Percentiles rank a stretch among this genome's conserved stretches.
Evolutionary conservation across 441 rosid species (phyloP).

Genomic region (Gossypium laxum): DNA sequence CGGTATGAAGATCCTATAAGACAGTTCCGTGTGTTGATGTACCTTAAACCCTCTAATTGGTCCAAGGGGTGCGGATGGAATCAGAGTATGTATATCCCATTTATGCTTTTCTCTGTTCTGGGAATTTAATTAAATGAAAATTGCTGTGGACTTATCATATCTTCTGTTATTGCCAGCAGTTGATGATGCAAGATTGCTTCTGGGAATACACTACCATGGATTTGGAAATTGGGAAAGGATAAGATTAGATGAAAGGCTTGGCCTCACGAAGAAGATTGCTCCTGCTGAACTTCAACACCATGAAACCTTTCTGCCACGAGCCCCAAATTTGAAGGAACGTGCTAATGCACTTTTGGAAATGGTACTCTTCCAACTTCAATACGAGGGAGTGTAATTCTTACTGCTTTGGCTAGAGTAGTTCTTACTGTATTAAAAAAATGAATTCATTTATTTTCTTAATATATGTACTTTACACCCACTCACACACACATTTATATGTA

Average conservation of each 20-base stretch:
- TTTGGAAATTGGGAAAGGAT: slow-evolving; percentile 98
- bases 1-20: slow-evolving; percentile 74
- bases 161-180: slow-evolving; percentile 32
- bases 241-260: slow-evolving; percentile 81
- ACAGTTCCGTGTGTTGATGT: slow-evolving; percentile 74
- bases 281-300: slow-evolving; percentile 97
- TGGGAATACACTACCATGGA: slow-evolving; percentile 85
- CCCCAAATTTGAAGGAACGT: slow-evolving; percentile 92
- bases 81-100: slow-evolving; percentile 47
- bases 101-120: background rate
- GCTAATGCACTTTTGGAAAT: slow-evolving; percentile 91
- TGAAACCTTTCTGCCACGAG: slow-evolving; percentile 95
- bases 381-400: background rate
- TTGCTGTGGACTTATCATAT: slow-evolving; percentile 1
- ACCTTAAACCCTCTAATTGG: slow-evolving; percentile 97
- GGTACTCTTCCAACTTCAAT: slow-evolving; percentile 33
- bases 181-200: slow-evolving; percentile 96
- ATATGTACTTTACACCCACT: background rate
- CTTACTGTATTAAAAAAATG: background rate
- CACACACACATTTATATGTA: background rate
- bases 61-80: slow-evolving; percentile 99
- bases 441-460: background rate
- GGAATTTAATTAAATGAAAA: background rate
- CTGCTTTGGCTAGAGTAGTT: background rate
- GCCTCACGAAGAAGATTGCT: slow-evolving; percentile 92